phyloP scores from a whole-genome alignment of 306 rosid genomes.

The Pachyrhizus erosus region DNA sequence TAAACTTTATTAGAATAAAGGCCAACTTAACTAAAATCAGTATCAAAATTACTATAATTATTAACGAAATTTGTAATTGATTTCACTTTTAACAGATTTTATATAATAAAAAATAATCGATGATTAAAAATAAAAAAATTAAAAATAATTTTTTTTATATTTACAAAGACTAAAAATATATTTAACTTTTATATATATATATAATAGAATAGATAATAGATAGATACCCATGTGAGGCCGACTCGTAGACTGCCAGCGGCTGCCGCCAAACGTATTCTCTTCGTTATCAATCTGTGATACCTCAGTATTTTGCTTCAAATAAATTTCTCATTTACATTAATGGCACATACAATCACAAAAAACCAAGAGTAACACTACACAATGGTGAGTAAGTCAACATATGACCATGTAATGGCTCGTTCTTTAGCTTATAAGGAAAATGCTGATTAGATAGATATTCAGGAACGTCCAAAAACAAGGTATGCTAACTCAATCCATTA shows the following conservation, averaged over 20 bases:
- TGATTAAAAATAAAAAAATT: too few relatives aligned
- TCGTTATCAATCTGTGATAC: background rate
- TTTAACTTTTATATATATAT: too few relatives aligned
- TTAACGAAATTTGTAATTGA: too few relatives aligned
- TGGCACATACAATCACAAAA: constrained; percentile 45
- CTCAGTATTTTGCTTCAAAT: constrained; percentile 17
- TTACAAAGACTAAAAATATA: too few relatives aligned
- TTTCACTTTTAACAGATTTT: too few relatives aligned
- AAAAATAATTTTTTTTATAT: too few relatives aligned
- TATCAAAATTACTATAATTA: too few relatives aligned
- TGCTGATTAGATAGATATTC: constrained; percentile 40
- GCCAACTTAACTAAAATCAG: too few relatives aligned
- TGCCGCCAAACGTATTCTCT: background rate
- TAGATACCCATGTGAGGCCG: background rate
- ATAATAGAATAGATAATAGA: too few relatives aligned
- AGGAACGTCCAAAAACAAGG: constrained; percentile 30
- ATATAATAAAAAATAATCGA: too few relatives aligned
- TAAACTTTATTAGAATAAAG: too few relatives aligned
- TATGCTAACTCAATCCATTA: constrained; percentile 58
- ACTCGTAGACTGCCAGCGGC: background rate
- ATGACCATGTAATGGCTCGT: constrained; percentile 36
- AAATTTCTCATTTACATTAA: constrained; percentile 53
- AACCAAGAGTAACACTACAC: constrained; percentile 30
- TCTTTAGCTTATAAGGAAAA: constrained; percentile 42
- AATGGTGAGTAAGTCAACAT: constrained; percentile 19